Conservation (phyloP, 2,329 filamentous ascomycete genomes). For the Trichoderma sp. region DNA sequence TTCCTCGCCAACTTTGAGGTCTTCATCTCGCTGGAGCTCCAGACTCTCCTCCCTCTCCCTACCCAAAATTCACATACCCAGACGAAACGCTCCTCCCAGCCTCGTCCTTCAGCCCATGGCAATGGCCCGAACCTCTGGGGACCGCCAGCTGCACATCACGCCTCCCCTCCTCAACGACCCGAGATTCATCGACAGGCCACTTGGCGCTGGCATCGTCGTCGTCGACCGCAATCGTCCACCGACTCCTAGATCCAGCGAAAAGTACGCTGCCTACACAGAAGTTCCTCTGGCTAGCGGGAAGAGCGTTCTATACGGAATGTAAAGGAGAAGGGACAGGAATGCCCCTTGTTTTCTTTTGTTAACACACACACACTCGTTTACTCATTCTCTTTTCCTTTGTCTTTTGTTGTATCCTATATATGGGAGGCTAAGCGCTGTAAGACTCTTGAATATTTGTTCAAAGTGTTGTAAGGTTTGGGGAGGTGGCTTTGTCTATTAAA, state of each 20-base stretch:
- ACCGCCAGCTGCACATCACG: constrained; percentile 32
- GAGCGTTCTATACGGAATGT: constrained; percentile 35
- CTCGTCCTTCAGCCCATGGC: constrained; percentile 23
- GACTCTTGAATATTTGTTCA: not conserved
- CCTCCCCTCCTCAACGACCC: constrained; percentile 30
- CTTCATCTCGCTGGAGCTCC: constrained; percentile 11
- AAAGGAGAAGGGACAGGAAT: not conserved
- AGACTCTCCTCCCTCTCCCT: constrained; percentile 40
- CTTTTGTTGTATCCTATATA: not conserved
- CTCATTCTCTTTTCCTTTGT: not conserved
- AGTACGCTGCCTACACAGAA: constrained; percentile 26
- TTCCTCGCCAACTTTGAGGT: not conserved
- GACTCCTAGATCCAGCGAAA: not conserved
- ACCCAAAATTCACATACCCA: constrained; percentile 40
- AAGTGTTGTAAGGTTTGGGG: not conserved
- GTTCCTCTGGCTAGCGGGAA: constrained; percentile 38
- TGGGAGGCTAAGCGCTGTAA: not conserved
- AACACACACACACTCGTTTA: not conserved
- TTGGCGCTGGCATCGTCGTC: constrained; percentile 6
- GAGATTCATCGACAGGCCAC: constrained; percentile 28
- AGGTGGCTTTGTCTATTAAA: not conserved
- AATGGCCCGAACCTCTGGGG: constrained; percentile 28
- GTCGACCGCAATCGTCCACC: constrained; percentile 14
- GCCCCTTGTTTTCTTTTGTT: not conserved
- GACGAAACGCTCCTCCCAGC: constrained; percentile 34